Base-by-base conservation (phyloP, 805 yeast genomes). In the Ascoidea tarda region DNA sequence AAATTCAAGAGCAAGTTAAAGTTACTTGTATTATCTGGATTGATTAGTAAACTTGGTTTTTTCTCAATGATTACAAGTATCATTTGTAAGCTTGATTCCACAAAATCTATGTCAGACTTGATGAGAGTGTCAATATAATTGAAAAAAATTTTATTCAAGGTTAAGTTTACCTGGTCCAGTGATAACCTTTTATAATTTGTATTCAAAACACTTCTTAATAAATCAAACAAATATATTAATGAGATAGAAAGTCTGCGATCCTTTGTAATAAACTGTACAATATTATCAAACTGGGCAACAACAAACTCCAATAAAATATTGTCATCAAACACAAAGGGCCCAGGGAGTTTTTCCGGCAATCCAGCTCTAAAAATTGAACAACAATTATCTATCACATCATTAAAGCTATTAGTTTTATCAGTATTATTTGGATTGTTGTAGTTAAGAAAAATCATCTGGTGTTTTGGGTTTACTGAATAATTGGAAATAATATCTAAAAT, bases 361-460 rank as follows among this genome's bases (percentile, higher is more conserved):
- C 95, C 95, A 14, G 69, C 59, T 58, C 78, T 81, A 57, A 87
- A 71, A 1, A 88, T 75, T 5, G 72, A 68, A 54, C 88, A 78
- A 32, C 84, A 74, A 32, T 74, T 76, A 58, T 86, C 93, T 5
- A 84, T 75, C 1, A 84, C 67, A 4, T 72, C 70, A 0, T 78
- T 60, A 53, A 52, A 54, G 33, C 52, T 52, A 47, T 51, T 54
- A 21, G 52, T 49, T 42, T 32, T 48, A 70, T 62, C 47, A 74
- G 69, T 1, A 63, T 62, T 0, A 60, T 65, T 52, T 65, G 66
- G 2, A 69, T 62, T 10, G 66, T 61, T 1, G 84, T 60, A 6
- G 74, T 64, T 4, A 62, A 58, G 14, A 32, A 55, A 46, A 5
- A 47, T 28, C 5, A 16, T 14, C 10, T 46, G 48, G 16, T 32